A percentile compares a stretch with the other conserved stretches of the same genome.
Conservation (phyloP, 23 red algal species). For the Gracilaria caudata region DNA sequence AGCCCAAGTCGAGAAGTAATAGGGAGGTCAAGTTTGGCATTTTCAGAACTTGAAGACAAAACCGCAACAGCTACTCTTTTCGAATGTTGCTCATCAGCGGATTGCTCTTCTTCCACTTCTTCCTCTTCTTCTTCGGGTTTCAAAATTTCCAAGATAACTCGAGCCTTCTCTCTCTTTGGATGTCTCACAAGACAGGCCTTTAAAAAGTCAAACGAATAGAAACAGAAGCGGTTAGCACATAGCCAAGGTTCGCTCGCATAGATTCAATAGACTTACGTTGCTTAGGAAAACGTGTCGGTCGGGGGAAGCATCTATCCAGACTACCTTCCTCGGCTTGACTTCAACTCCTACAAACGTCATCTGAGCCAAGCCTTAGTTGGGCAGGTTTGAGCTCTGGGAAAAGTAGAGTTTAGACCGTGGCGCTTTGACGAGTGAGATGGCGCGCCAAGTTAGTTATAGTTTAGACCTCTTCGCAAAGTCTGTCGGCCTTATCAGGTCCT, state of each 20-base stretch:
- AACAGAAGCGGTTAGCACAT: neutral
- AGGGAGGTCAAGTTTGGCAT: constrained; percentile 20
- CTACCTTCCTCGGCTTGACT: constrained; percentile 17
- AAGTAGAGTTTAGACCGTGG: neutral
- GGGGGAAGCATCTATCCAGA: constrained; percentile 33
- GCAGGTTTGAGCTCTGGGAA: neutral
- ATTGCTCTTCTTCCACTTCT: constrained; percentile 3
- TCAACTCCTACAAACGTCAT: constrained; percentile 35
- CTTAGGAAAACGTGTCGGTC: neutral
- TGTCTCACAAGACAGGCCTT: constrained; percentile 38
- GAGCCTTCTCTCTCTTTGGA: constrained; percentile 38
- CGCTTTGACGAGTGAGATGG: too few species aligned
- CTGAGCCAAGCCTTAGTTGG: neutral
- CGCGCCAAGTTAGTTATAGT: too few species aligned
- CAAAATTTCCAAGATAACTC: constrained; percentile 61
- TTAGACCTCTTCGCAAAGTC: too few species aligned
- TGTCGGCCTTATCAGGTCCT: too few species aligned
- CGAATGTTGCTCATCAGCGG: neutral
- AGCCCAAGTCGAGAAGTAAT: constrained; percentile 63
- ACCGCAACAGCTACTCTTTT: constrained; percentile 46
- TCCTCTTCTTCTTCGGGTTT: constrained; percentile 24
- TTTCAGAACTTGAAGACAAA: constrained; percentile 23
- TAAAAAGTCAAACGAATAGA: neutral
- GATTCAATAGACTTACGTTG: constrained; percentile 21
- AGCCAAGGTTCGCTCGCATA: too few species aligned